Conservation (phyloP, 257 asterid genomes). For the Datura wrightii region DNA sequence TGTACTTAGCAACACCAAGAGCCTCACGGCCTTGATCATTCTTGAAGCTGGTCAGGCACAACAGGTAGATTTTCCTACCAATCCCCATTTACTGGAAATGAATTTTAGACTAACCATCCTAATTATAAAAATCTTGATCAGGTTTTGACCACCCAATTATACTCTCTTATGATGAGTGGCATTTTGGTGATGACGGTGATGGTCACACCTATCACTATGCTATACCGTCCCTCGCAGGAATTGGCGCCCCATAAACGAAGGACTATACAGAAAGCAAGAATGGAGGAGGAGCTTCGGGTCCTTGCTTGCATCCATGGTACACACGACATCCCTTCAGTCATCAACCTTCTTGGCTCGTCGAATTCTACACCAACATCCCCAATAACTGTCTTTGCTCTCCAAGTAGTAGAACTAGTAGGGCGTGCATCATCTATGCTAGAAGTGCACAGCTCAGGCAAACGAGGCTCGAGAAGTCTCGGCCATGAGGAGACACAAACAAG, state of each 20-base stretch:
- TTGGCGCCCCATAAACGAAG: conserved; percentile 67
- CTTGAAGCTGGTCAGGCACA: conserved; percentile 83
- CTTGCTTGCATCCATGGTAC: conserved; percentile 72
- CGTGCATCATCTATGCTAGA: conserved; percentile 78
- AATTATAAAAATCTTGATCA: conserved; percentile 37
- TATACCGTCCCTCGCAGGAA: conserved; percentile 51
- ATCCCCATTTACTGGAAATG: neutral
- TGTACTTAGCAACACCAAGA: conserved; percentile 66
- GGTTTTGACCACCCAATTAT: conserved; percentile 62
- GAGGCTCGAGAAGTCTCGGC: conserved; percentile 62
- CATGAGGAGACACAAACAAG: conserved; percentile 68
- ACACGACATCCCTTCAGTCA: conserved; percentile 60
- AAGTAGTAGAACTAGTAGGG: conserved; percentile 82
- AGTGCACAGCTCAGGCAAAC: conserved; percentile 61
- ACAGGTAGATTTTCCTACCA: conserved; percentile 47
- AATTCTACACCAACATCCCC: conserved; percentile 59
- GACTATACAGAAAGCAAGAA: conserved; percentile 68
- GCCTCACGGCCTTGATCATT: conserved; percentile 70
- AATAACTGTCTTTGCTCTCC: conserved; percentile 67
- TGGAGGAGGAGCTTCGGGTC: conserved; percentile 75
- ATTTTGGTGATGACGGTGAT: conserved; percentile 66
- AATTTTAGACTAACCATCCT: neutral
- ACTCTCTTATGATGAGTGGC: conserved; percentile 72
- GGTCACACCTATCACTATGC: conserved; percentile 61
- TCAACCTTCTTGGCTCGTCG: conserved; percentile 75